A percentile compares a stretch with the other conserved stretches of the same genome.
Conservation (phyloP, 129 eudicot genomes). For the Cynara cardunculus region DNA sequence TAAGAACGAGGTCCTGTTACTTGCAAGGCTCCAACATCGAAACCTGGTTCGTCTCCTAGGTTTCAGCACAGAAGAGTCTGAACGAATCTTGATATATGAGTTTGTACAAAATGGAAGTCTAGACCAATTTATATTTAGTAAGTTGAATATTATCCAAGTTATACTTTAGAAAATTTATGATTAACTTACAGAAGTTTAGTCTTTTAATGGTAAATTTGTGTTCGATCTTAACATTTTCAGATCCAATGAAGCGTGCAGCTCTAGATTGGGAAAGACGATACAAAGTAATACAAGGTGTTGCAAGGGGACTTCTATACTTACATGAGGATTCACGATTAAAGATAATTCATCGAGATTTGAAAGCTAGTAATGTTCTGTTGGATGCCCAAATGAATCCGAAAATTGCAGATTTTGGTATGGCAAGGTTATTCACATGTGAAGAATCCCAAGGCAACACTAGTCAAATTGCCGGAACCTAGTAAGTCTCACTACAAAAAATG, state of each 20-base stretch:
- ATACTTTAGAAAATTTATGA: not conserved
- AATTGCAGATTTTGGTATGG: conserved; percentile 53
- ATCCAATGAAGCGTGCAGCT: conserved; percentile 7
- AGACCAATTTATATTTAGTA: conserved; percentile 49
- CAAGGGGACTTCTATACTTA: conserved; percentile 42
- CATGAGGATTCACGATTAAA: conserved; percentile 50
- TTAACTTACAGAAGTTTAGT: not conserved
- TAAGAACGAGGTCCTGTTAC: conserved; percentile 43
- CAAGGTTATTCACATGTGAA: conserved; percentile 38
- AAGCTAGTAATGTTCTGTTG: conserved; percentile 48
- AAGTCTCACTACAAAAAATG: conserved; percentile 15
- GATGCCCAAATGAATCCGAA: conserved; percentile 47
- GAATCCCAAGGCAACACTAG: conserved; percentile 44
- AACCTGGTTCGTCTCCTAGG: conserved; percentile 50
- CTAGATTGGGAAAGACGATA: conserved; percentile 36
- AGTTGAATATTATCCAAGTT: not conserved
- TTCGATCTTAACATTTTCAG: not conserved
- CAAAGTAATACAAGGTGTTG: conserved; percentile 39
- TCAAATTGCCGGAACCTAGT: conserved; percentile 48
- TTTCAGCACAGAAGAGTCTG: conserved; percentile 38
- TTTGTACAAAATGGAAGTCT: conserved; percentile 50
- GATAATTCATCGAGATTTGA: conserved; percentile 48
- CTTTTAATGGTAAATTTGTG: not conserved
- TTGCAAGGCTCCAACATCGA: conserved; percentile 55
- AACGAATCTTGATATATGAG: conserved; percentile 49